These are phyloP conservation scores for Naganishia friedmannii DNA, from an alignment of 768 basidiomycete genomes.

Conservation along the genomic window DNA sequence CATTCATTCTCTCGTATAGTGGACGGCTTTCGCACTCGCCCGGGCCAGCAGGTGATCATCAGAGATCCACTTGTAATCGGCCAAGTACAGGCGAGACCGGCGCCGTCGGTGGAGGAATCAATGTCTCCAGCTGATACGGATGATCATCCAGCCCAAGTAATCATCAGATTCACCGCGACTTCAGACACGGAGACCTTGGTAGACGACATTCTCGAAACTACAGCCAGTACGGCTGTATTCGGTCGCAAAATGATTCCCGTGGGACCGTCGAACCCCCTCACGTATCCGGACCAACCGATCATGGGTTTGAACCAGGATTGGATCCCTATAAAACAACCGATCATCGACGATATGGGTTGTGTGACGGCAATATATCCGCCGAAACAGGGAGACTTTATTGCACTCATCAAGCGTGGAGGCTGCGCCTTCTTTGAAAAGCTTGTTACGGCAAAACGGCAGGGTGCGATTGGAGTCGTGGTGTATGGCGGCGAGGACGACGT, in stretches of 20 bases:
- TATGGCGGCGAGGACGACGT: conserved; percentile 48
- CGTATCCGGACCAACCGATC: background rate
- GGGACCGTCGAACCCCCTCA: background rate
- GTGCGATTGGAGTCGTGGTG: conserved; percentile 75
- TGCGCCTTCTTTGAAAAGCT: conserved; percentile 90
- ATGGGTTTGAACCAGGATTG: conserved; percentile 19
- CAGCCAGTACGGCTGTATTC: conserved; percentile 27
- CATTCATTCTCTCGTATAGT: conserved; percentile 69
- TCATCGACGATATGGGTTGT: conserved; percentile 26
- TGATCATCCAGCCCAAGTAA: conserved; percentile 39
- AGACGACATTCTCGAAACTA: conserved; percentile 6
- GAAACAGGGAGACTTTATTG: conserved; percentile 46
- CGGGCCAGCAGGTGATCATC: conserved; percentile 79
- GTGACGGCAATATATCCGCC: conserved; percentile 1
- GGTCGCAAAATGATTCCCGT: conserved; percentile 13
- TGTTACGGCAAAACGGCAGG: conserved; percentile 63
- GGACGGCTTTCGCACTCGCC: conserved; percentile 58
- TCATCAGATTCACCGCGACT: conserved; percentile 4
- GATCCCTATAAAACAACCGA: conserved; percentile 20
- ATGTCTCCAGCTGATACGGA: conserved; percentile 54
- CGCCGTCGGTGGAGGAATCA: conserved; percentile 62
- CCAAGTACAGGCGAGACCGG: conserved; percentile 18
- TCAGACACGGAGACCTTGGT: conserved; percentile 1
- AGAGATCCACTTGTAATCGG: conserved; percentile 60
- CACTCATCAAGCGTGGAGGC: conserved; percentile 68